These are phyloP conservation scores for Xylaria intraflava DNA, from an alignment of 495 filamentous ascomycete species.

Conservation along the genomic window DNA sequence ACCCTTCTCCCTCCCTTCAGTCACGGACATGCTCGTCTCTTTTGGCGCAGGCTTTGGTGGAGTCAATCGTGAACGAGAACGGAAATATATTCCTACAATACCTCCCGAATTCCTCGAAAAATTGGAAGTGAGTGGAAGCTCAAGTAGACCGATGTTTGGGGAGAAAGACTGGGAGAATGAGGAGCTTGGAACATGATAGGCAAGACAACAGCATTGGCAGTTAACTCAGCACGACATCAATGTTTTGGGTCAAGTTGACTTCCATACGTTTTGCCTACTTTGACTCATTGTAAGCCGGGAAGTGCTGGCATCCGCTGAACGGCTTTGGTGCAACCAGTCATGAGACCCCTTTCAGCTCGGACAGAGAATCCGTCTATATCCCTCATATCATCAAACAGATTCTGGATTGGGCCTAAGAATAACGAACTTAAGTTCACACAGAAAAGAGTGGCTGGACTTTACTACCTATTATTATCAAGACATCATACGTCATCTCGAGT, in stretches of 20 bases:
- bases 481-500: background rate
- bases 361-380: background rate
- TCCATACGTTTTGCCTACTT: background rate
- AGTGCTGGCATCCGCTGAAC: background rate
- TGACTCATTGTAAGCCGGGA: background rate
- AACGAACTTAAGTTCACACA: background rate
- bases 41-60: slow-evolving; percentile 95
- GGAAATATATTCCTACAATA: slow-evolving; percentile 94
- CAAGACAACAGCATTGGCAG: slow-evolving; percentile 7
- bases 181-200: slow-evolving; percentile 26
- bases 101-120: slow-evolving; percentile 89
- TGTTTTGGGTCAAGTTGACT: background rate
- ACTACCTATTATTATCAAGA: background rate
- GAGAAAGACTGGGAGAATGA: slow-evolving; percentile 48
- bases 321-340: background rate
- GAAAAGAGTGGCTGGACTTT: background rate
- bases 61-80: slow-evolving; percentile 80
- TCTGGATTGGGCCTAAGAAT: background rate
- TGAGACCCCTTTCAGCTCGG: background rate
- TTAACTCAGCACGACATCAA: slow-evolving; percentile 6
- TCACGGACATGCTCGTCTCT: slow-evolving; percentile 92
- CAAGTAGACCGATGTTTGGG: slow-evolving; percentile 34
- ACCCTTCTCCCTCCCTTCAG: slow-evolving; percentile 88
- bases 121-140: slow-evolving; percentile 56
- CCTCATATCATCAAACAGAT: background rate